These are phyloP conservation scores for Cytospora chrysosperma DNA, from an alignment of 2,329 filamentous ascomycete species.

Conservation along the genomic window DNA sequence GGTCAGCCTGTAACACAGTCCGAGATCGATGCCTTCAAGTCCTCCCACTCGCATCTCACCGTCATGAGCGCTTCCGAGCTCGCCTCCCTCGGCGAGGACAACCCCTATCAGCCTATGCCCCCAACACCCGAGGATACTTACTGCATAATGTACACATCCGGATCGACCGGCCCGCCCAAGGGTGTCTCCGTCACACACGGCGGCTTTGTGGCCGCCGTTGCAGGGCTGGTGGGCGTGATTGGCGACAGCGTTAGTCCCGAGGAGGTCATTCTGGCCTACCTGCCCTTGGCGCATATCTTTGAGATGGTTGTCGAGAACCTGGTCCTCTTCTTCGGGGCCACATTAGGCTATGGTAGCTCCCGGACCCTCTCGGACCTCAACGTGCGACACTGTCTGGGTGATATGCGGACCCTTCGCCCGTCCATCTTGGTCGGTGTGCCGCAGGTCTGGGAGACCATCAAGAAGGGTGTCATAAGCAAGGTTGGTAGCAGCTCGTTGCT, in stretches of 20 bases:
- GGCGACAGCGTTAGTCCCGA: slow-evolving; percentile 73
- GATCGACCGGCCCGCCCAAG: slow-evolving; percentile 86
- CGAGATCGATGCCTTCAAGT: slow-evolving; percentile 56
- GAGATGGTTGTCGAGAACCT: slow-evolving; percentile 96
- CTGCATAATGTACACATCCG: slow-evolving; percentile 86
- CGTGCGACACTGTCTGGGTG: slow-evolving; percentile 85
- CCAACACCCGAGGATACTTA: slow-evolving; percentile 75
- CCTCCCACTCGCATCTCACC: slow-evolving; percentile 53
- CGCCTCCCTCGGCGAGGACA: slow-evolving; percentile 59
- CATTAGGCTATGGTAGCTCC: slow-evolving; percentile 89
- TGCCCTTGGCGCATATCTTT: slow-evolving; percentile 93
- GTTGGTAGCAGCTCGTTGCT: slow-evolving; percentile 71
- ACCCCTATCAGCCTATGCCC: slow-evolving; percentile 68
- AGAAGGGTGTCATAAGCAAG: slow-evolving; percentile 85
- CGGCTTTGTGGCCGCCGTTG: slow-evolving; percentile 76
- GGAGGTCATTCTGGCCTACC: slow-evolving; percentile 83
- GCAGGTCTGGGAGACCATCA: slow-evolving; percentile 95
- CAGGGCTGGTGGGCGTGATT: slow-evolving; percentile 77
- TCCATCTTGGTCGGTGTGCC: slow-evolving; percentile 93
- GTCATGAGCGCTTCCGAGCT: slow-evolving; percentile 57
- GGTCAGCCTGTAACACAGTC: slow-evolving; percentile 51
- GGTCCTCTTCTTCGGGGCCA: slow-evolving; percentile 83
- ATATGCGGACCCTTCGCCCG: slow-evolving; percentile 88
- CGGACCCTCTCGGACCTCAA: slow-evolving; percentile 84
- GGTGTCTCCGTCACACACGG: slow-evolving; percentile 81